phyloP scores from a whole-genome alignment of 371 early-diverging fungal genomes.

The Nematocida sp. region DNA sequence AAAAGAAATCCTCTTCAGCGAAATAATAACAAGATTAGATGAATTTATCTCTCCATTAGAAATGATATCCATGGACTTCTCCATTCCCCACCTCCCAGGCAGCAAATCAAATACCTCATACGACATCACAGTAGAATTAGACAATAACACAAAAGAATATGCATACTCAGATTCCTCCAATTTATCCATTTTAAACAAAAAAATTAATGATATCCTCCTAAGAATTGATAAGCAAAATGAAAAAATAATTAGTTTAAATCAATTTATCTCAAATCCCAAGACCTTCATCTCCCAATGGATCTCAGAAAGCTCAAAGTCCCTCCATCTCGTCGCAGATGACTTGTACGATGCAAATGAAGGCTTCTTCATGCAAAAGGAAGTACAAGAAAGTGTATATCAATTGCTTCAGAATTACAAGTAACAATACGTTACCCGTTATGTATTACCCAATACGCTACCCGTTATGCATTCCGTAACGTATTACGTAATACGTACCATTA shows the following conservation, averaged over 20 bases:
- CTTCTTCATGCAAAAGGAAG: conserved; percentile 57
- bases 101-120: conserved; percentile 23
- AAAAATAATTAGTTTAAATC: conserved; percentile 42
- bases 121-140: conserved; percentile 64
- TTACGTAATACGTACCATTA: no score
- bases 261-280: conserved; percentile 61
- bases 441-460: neutral
- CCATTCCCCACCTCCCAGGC: conserved; percentile 35
- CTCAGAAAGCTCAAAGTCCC: conserved; percentile 50
- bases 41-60: conserved; percentile 45
- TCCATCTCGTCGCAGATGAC: conserved; percentile 49
- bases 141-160: conserved; percentile 60
- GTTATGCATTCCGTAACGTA: no score
- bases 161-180: conserved; percentile 54
- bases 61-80: conserved; percentile 56
- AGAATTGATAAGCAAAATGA: conserved; percentile 58
- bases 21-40: conserved; percentile 38
- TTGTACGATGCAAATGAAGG: conserved; percentile 55
- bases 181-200: conserved; percentile 60
- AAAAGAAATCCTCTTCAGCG: conserved; percentile 27
- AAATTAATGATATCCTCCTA: conserved; percentile 58
- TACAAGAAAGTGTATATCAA: conserved; percentile 64
- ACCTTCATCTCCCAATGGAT: conserved; percentile 64
- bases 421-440: neutral
- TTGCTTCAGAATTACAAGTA: conserved; percentile 57